Conservation (phyloP, 2,329 filamentous ascomycete genomes). For the Arachnomyces sp. region DNA sequence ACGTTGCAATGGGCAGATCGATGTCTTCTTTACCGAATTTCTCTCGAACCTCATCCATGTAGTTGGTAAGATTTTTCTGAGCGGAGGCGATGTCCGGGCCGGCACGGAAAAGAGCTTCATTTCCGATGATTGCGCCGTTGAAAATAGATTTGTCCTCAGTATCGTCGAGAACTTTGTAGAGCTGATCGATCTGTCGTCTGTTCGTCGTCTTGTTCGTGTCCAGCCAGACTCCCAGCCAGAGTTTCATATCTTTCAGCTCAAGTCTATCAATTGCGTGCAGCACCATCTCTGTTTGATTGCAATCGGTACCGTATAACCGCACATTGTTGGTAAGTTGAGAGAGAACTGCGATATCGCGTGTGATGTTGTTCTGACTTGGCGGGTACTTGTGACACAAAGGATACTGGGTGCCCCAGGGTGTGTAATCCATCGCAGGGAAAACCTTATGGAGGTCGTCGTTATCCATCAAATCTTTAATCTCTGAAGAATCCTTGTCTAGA, state of each 20-base stretch:
- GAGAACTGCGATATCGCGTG: slow-evolving; percentile 80
- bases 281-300: slow-evolving; percentile 94
- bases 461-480: slow-evolving; percentile 75
- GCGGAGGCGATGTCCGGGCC: slow-evolving; percentile 54
- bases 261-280: slow-evolving; percentile 72
- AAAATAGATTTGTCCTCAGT: slow-evolving; percentile 40
- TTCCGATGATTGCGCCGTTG: slow-evolving; percentile 57
- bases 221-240: slow-evolving; percentile 94
- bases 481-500: slow-evolving; percentile 62
- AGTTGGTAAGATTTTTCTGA: slow-evolving; percentile 51
- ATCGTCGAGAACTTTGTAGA: slow-evolving; percentile 71
- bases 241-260: slow-evolving; percentile 65
- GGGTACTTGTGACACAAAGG: slow-evolving; percentile 70
- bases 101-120: slow-evolving; percentile 54
- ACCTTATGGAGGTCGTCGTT: slow-evolving; percentile 81
- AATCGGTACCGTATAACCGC: slow-evolving; percentile 89
- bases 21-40: slow-evolving; percentile 63
- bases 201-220: slow-evolving; percentile 79
- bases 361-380: slow-evolving; percentile 89
- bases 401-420: slow-evolving; percentile 82
- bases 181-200: slow-evolving; percentile 68
- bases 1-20: slow-evolving; percentile 72
- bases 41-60: slow-evolving; percentile 61
- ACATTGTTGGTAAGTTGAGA: slow-evolving; percentile 83
- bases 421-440: slow-evolving; percentile 93